Base-by-base conservation (phyloP, 1,139 yeast species). In the Pichia kudriavzevii region DNA sequence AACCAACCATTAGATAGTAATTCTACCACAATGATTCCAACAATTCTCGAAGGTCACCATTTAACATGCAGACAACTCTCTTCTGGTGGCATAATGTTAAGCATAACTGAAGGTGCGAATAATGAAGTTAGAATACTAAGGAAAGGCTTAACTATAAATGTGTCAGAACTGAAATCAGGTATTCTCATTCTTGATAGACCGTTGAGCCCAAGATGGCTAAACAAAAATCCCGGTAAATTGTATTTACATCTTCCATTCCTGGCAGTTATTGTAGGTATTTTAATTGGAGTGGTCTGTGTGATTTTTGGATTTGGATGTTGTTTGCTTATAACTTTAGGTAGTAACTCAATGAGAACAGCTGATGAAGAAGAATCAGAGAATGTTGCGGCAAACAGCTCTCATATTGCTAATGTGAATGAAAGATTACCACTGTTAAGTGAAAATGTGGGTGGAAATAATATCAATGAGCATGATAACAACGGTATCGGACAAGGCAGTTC, bases 161-260 rank as follows among this genome's bases (percentile, higher is more conserved):
- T 58, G 8, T 13, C 4, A 9, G 26, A 29, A 7, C 8, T 10
- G 15, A 20, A 28, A 13, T 61, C 79, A 1, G 84, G 95, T 40
- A 75, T 87, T 2, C 72, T 84, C 40, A 59, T 81, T 14, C 64
- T 85, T 22, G 95, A 87, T 48, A 64, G 76, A 35, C 88, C 91
- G 5, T 60, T 78, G 12, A 63, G 72, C 9, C 71, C 79, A 5
- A 54, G 56, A 3, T 85, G 96, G 95, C 56, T 83, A 4, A 63
- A 66, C 28, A 49, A 53, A 8, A 55, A 52, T 2, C 43, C 50
- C 22, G 70, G 65, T 25, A 67, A 64, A 33, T 63, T 75, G 31
- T 79, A 72, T 41, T 56, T 81, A 19, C 79, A 71, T 41, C 58
- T 80, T 24, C 87, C 88, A 4, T 66, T 75, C 39, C 65, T 78